A percentile compares a stretch with the other conserved stretches of the same genome.
Conservation (phyloP, 352 stramenopile species). For the Pythium diclinum region DNA sequence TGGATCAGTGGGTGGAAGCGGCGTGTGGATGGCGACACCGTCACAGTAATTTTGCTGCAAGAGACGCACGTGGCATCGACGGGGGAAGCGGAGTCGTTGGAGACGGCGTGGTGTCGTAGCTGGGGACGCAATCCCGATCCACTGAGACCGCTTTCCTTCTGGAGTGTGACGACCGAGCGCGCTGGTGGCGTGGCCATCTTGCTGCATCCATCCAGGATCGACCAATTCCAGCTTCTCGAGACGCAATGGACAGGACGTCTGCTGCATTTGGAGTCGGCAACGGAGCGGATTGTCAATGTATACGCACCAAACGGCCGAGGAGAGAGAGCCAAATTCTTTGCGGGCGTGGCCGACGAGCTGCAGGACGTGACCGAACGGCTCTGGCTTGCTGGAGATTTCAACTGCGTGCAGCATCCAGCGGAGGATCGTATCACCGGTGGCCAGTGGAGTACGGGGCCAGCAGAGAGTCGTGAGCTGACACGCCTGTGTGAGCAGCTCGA, state of each 20-base stretch:
- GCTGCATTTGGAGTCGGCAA: neutral
- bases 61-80: neutral
- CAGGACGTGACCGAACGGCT: neutral
- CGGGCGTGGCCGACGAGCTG: neutral
- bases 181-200: neutral
- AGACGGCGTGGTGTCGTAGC: neutral
- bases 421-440: neutral
- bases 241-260: neutral
- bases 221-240: neutral
- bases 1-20: too few species aligned
- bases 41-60: neutral
- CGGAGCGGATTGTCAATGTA: neutral
- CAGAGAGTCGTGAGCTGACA: neutral
- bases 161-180: neutral
- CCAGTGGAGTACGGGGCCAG: neutral
- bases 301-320: neutral
- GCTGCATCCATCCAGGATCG: neutral
- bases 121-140: neutral
- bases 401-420: neutral
- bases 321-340: neutral
- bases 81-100: neutral
- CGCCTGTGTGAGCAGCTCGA: neutral
- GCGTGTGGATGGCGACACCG: neutral
- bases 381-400: neutral
- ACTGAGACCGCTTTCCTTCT: neutral